These are phyloP conservation scores for Stephanodiscus triporus DNA, from an alignment of 108 stramenopile genomes.

Conservation along the genomic window DNA sequence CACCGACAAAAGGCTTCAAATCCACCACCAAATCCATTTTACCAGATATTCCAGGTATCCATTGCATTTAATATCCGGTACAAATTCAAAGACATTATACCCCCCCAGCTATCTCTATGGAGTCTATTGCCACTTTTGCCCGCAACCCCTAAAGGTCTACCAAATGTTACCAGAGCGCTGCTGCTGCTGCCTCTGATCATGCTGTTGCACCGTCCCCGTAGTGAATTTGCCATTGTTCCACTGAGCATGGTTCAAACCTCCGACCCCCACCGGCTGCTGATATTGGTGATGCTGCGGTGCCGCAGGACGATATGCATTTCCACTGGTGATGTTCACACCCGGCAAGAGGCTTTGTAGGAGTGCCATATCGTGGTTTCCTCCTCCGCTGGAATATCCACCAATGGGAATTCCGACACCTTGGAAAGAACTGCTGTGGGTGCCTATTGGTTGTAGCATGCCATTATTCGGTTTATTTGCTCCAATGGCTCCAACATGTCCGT, in stretches of 20 bases:
- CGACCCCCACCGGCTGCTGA: conserved; percentile 38
- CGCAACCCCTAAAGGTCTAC: conserved; percentile 20
- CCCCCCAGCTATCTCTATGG: conserved; percentile 9
- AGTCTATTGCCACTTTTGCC: conserved; percentile 40
- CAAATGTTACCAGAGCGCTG: conserved; percentile 40
- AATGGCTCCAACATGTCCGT: conserved; percentile 42
- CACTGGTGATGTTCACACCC: conserved; percentile 64
- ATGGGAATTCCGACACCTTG: conserved; percentile 70
- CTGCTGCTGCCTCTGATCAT: conserved; percentile 29
- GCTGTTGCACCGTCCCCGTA: conserved; percentile 20
- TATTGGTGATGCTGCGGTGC: conserved; percentile 22
- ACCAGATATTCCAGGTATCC: conserved; percentile 10
- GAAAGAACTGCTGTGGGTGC: conserved; percentile 38
- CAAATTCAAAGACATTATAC: conserved; percentile 2
- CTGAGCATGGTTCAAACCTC: conserved; percentile 34
- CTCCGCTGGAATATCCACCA: conserved; percentile 48
- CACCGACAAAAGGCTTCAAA: background rate
- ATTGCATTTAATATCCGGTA: conserved; percentile 27
- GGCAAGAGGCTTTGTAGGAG: conserved; percentile 85
- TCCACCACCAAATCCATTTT: background rate
- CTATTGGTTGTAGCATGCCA: conserved; percentile 49
- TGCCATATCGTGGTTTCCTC: conserved; percentile 77
- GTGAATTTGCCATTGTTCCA: conserved; percentile 32
- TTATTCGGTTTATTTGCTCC: conserved; percentile 56
- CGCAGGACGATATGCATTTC: conserved; percentile 31